These are phyloP conservation scores for Ustilago lituana DNA, from an alignment of 1,284 basidiomycete genomes.

Conservation along the genomic window DNA sequence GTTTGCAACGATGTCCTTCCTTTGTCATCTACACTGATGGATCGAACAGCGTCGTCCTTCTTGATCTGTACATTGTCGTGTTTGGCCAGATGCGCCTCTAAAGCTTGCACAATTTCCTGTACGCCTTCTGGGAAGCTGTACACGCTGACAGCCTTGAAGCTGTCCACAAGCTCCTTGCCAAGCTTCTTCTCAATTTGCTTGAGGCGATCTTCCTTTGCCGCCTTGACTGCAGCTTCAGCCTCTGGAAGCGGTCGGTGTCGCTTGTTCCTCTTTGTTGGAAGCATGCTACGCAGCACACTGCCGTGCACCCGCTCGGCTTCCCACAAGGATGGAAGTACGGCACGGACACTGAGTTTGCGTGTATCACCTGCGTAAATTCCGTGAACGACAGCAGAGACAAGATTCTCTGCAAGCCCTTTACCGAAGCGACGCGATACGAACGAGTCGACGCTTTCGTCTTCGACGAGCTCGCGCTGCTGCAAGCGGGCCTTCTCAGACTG, in stretches of 20 bases:
- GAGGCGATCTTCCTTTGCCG: constrained; percentile 21
- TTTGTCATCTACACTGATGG: constrained; percentile 72
- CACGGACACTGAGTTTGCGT: constrained; percentile 77
- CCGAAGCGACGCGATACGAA: constrained; percentile 84
- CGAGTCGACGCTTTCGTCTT: constrained; percentile 83
- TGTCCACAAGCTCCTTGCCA: constrained; percentile 70
- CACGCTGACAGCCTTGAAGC: constrained; percentile 74
- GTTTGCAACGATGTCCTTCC: constrained; percentile 56
- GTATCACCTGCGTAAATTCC: constrained; percentile 93
- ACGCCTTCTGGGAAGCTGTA: constrained; percentile 85
- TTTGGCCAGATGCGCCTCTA: constrained; percentile 71
- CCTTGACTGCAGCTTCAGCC: constrained; percentile 26
- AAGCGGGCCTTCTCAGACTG: constrained; percentile 61
- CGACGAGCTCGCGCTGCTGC: constrained; percentile 33
- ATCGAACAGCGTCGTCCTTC: constrained; percentile 68
- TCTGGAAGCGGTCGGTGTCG: constrained; percentile 26
- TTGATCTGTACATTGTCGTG: constrained; percentile 74
- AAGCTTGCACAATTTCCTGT: constrained; percentile 74
- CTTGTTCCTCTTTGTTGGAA: constrained; percentile 64
- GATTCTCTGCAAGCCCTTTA: constrained; percentile 75
- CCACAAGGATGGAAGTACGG: constrained; percentile 80
- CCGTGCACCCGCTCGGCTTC: constrained; percentile 77
- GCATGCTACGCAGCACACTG: constrained; percentile 76
- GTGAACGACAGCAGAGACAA: constrained; percentile 86
- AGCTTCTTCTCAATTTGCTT: constrained; percentile 68